Base-by-base conservation (phyloP, 805 yeast species). In the Debaryomyces tyrocola region DNA sequence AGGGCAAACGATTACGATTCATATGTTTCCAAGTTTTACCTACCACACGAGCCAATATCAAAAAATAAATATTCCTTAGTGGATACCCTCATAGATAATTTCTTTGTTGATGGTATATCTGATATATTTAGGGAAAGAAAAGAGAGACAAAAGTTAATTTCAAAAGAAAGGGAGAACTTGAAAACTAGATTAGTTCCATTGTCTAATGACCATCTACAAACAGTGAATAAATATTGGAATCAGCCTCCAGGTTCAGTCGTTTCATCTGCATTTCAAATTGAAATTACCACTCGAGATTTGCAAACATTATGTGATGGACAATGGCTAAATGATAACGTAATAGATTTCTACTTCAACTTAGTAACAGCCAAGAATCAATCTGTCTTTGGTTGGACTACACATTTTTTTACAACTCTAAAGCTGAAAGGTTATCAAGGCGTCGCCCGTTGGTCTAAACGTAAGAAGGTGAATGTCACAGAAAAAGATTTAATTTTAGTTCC, bases 311-410 rank as follows among this genome's bases (percentile, higher is more conserved):
- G 76, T 7, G 87, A 85, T 44, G 74, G 85, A 4, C 67, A 76
- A 34, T 94, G 99, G 99, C 75, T 94, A 27, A 94, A 94, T 61
- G 99, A 94, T 64, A 87, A 84, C 37, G 77, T 94, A 4, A 91
- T 94, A 48, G 98, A 94, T 59, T 85, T 83, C 55, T 92, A 85
- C 61, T 71, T 91, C 57, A 72, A 74, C 37, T 55, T 85, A 54
- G 67, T 84, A 6, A 70, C 80, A 2, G 74, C 74, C 4, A 60
- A 79, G 20, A 44, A 57, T 4, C 49, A 77, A 2, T 62, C 67
- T 21, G 70, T 80, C 1, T 89, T 82, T 57, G 83, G 85, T 2
- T 94, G 92, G 73, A 87, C 94, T 4, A 90, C 98, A 0, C 96
- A 87, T 67, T 94, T 94, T 60, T 91, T 79, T 64, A 76, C 96